These are phyloP conservation scores for Mucor piriformis DNA, from an alignment of 371 early-diverging fungal species.

Conservation along the genomic window DNA sequence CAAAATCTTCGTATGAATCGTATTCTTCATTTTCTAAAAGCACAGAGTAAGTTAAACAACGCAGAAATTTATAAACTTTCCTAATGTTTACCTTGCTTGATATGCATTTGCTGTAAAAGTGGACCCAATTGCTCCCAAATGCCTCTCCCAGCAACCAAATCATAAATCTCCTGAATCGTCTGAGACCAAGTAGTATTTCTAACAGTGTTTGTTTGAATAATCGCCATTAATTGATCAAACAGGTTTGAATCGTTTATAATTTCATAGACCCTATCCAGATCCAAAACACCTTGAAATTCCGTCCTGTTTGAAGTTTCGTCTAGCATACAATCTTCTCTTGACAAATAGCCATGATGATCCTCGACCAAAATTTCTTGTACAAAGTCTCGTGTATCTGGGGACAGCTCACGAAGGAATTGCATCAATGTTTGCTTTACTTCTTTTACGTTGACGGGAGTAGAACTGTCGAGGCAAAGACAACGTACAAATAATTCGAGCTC, in stretches of 20 bases:
- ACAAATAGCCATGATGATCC: slow-evolving; percentile 21
- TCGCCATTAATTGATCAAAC: slow-evolving; percentile 29
- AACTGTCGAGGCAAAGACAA: slow-evolving; percentile 22
- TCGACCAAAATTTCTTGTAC: slow-evolving; percentile 15
- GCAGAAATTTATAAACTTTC: neutral
- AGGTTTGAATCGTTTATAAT: slow-evolving; percentile 8
- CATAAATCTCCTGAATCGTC: slow-evolving; percentile 22
- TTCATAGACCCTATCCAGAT: slow-evolving; percentile 21
- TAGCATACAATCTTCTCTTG: slow-evolving; percentile 2
- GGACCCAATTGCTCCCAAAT: slow-evolving; percentile 24
- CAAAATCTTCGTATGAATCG: slow-evolving; percentile 39
- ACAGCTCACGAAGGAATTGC: slow-evolving; percentile 14
- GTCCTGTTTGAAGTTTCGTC: neutral
- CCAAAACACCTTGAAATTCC: slow-evolving; percentile 13
- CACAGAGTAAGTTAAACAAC: neutral
- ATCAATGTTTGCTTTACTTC: slow-evolving; percentile 13
- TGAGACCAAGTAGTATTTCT: slow-evolving; percentile 13
- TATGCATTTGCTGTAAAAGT: slow-evolving; percentile 18
- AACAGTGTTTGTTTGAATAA: slow-evolving; percentile 20
- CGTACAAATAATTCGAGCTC: slow-evolving; percentile 27
- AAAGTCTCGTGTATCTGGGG: slow-evolving; percentile 11
- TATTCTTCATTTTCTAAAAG: slow-evolving; percentile 23
- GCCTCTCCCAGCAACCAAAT: slow-evolving; percentile 1
- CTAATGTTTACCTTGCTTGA: slow-evolving; percentile 7
- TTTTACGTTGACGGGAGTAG: slow-evolving; percentile 6